phyloP scores from a whole-genome alignment of 2,329 filamentous ascomycete genomes.

The Gnomoniopsis sp. region DNA sequence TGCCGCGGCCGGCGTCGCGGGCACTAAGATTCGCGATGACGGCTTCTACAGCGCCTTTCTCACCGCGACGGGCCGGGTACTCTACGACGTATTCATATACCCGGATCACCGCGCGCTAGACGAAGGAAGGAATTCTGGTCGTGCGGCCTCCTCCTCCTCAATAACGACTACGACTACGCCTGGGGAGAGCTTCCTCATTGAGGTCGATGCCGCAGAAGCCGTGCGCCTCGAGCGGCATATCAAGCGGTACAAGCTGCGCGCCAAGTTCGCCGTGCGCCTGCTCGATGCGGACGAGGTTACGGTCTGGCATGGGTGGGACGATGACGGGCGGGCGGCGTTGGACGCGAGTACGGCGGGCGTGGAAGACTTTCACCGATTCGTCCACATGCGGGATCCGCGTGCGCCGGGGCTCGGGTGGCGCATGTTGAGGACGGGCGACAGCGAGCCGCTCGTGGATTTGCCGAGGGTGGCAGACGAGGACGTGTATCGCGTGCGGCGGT shows the following conservation, averaged over 20 bases:
- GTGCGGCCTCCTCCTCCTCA: background rate
- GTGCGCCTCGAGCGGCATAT: slow-evolving; percentile 66
- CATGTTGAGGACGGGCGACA: slow-evolving; percentile 25
- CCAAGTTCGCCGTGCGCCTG: slow-evolving; percentile 68
- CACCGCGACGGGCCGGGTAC: slow-evolving; percentile 76
- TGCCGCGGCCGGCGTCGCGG: slow-evolving; percentile 19
- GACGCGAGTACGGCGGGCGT: slow-evolving; percentile 20
- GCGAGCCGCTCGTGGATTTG: slow-evolving; percentile 36
- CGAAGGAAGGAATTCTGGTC: too few relatives aligned
- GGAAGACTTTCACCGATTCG: slow-evolving; percentile 5
- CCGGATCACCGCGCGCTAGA: slow-evolving; percentile 39
- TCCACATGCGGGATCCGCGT: slow-evolving; percentile 30
- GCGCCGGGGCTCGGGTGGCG: slow-evolving; percentile 44
- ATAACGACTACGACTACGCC: slow-evolving; percentile 16
- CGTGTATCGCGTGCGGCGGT: slow-evolving; percentile 72
- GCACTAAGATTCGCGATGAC: slow-evolving; percentile 27
- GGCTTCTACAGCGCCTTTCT: slow-evolving; percentile 82
- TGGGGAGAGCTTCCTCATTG: slow-evolving; percentile 65
- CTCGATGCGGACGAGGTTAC: slow-evolving; percentile 62
- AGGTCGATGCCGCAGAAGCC: slow-evolving; percentile 71
- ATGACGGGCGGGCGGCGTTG: slow-evolving; percentile 27
- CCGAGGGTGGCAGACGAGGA: slow-evolving; percentile 38
- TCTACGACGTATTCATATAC: slow-evolving; percentile 91
- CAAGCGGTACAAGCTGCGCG: slow-evolving; percentile 79
- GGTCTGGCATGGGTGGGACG: slow-evolving; percentile 75